Percentiles rank a stretch among this genome's conserved stretches.
phyloP scores from a whole-genome alignment of 2,329 filamentous ascomycete genomes.

The Trichothecium sympodiale region DNA sequence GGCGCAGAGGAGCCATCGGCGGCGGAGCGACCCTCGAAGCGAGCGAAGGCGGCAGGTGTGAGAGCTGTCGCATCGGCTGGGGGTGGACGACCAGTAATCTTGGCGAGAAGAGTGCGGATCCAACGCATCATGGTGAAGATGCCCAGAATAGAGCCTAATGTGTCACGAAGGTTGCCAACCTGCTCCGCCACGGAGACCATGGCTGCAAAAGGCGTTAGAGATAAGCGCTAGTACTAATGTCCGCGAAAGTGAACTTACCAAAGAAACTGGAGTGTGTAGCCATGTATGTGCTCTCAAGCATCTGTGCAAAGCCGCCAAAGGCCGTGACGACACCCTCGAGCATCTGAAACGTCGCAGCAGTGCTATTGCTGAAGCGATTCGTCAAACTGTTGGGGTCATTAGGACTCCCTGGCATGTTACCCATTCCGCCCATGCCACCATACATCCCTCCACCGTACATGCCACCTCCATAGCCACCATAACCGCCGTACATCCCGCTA shows the following conservation, averaged over 20 bases:
- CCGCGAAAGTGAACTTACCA: slow-evolving; percentile 43
- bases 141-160: slow-evolving; percentile 82
- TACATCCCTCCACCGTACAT: slow-evolving; percentile 34
- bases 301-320: slow-evolving; percentile 96
- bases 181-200: slow-evolving; percentile 99
- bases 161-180: slow-evolving; percentile 86
- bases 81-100: slow-evolving; percentile 80
- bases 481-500: slow-evolving; percentile 28
- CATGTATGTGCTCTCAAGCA: slow-evolving; percentile 99
- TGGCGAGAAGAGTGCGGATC: slow-evolving; percentile 84
- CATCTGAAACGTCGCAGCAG: slow-evolving; percentile 94
- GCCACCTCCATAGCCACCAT: slow-evolving; percentile 20
- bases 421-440: slow-evolving; percentile 29
- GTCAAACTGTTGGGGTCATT: slow-evolving; percentile 91
- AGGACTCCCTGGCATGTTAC: slow-evolving; percentile 37
- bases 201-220: slow-evolving; percentile 36
- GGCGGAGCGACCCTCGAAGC: slow-evolving; percentile 64
- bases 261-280: slow-evolving; percentile 98
- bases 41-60: slow-evolving; percentile 83
- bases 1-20: slow-evolving; percentile 50
- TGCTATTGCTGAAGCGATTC: slow-evolving; percentile 90
- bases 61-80: slow-evolving; percentile 80
- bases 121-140: slow-evolving; percentile 95
- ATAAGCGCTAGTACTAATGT: not conserved
- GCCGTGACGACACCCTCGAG: slow-evolving; percentile 94